phyloP scores from a whole-genome alignment of 305 asterid genomes.

The Fraxinus platypoda region DNA sequence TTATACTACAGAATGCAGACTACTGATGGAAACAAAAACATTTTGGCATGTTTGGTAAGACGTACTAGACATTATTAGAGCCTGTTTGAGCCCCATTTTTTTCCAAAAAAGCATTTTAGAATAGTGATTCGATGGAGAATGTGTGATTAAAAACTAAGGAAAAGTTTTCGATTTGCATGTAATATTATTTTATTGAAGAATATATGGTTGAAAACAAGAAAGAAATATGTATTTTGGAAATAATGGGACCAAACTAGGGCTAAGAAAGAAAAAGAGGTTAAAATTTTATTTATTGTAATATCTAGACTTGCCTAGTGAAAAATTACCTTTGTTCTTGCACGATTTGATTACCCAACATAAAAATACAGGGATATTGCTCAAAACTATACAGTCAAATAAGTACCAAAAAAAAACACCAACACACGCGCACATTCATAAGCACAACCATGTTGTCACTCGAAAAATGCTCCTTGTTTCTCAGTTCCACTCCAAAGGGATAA shows the following conservation, averaged over 20 bases:
- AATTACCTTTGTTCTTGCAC: neutral
- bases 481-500: slow-evolving; percentile 1
- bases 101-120: too few relatives aligned
- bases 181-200: too few relatives aligned
- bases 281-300: neutral
- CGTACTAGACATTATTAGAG: neutral
- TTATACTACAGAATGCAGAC: neutral
- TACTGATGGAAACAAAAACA: neutral
- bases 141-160: too few relatives aligned
- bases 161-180: too few relatives aligned
- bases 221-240: too few relatives aligned
- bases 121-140: too few relatives aligned
- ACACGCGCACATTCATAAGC: neutral
- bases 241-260: too few relatives aligned
- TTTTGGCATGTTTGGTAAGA: neutral
- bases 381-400: neutral
- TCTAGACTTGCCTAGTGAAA: neutral
- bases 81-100: too few relatives aligned
- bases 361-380: neutral
- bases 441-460: neutral
- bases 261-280: neutral
- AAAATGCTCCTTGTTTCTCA: neutral
- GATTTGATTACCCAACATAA: neutral
- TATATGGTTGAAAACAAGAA: too few relatives aligned
- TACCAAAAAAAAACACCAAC: neutral